A percentile compares a stretch with the other conserved stretches of the same genome.
Evolutionary conservation across 1,284 basidiomycete genomes (phyloP).

Genomic region (Volvariella surrecta): DNA sequence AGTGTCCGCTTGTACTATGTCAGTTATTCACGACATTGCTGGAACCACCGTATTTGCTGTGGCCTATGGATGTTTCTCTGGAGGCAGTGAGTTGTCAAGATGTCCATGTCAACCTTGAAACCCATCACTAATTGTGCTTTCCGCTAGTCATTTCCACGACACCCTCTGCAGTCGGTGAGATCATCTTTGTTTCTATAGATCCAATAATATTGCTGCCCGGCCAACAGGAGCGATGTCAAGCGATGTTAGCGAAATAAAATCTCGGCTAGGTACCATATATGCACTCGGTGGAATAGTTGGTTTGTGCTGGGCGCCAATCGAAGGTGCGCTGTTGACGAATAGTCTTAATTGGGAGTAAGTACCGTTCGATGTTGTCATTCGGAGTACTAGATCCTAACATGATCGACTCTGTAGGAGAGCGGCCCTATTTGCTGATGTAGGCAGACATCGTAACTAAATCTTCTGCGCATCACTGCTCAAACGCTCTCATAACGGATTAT

Average conservation of each 20-base stretch:
- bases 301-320: slow-evolving; percentile 18
- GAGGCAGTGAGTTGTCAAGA: slow-evolving; percentile 5
- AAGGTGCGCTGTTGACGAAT: slow-evolving; percentile 19
- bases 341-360: slow-evolving; percentile 15
- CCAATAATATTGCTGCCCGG: too few species aligned
- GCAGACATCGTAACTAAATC: slow-evolving; percentile 1
- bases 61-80: slow-evolving; percentile 13
- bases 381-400: too few species aligned
- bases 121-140: too few species aligned
- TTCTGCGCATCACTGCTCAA: too few species aligned
- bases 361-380: too few species aligned
- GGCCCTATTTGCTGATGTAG: slow-evolving; percentile 15
- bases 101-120: too few species aligned
- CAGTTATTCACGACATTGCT: slow-evolving; percentile 9
- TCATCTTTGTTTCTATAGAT: too few species aligned
- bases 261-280: slow-evolving; percentile 17
- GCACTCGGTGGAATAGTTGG: slow-evolving; percentile 12
- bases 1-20: slow-evolving; percentile 20
- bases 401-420: slow-evolving; percentile 6
- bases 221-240: slow-evolving; percentile 8
- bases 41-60: slow-evolving; percentile 21
- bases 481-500: slow-evolving; percentile 5
- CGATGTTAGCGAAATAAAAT: slow-evolving; percentile 14
- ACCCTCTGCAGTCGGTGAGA: slow-evolving; percentile 4
- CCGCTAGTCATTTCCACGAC: slow-evolving; percentile 2